These are phyloP conservation scores for Narthecium ossifragum DNA, from an alignment of 106 monocot species.

Conservation along the genomic window DNA sequence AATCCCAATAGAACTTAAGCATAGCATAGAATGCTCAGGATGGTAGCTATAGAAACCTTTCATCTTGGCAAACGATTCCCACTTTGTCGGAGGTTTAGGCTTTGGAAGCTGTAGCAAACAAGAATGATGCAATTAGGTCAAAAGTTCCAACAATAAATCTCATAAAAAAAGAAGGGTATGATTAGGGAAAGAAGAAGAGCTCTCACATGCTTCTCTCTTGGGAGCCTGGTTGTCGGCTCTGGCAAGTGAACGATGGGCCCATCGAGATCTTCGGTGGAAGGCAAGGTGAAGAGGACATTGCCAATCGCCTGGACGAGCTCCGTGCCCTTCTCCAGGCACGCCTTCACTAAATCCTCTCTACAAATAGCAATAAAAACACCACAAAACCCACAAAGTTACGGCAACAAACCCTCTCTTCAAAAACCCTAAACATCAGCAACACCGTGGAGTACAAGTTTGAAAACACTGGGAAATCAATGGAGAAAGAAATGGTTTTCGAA, in stretches of 20 bases:
- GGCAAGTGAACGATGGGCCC: slow-evolving; percentile 32
- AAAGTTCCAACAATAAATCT: not conserved
- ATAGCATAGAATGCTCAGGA: too few relatives aligned
- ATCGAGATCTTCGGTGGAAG: slow-evolving; percentile 27
- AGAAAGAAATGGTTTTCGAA: not conserved
- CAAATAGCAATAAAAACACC: not conserved
- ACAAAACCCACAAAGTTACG: not conserved
- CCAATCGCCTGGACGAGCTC: slow-evolving; percentile 58
- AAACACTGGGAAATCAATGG: not conserved
- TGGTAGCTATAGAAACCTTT: too few relatives aligned
- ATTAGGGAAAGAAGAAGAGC: not conserved
- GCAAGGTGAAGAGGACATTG: slow-evolving; percentile 38
- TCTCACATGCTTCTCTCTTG: slow-evolving; percentile 42
- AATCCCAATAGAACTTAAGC: too few relatives aligned
- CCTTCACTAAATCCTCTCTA: slow-evolving; percentile 44
- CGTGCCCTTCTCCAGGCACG: slow-evolving; percentile 50
- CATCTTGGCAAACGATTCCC: slow-evolving; percentile 85
- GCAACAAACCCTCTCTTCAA: too few relatives aligned
- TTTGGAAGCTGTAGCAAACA: slow-evolving; percentile 63
- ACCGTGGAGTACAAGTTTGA: not conserved
- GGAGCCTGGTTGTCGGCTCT: slow-evolving; percentile 31
- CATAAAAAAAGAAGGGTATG: slow-evolving; percentile 3
- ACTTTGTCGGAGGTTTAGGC: slow-evolving; percentile 93
- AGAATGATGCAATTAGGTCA: not conserved
- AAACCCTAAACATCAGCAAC: not conserved